phyloP scores from a whole-genome alignment of 345 rosid genomes.

The Brassica carinata region DNA sequence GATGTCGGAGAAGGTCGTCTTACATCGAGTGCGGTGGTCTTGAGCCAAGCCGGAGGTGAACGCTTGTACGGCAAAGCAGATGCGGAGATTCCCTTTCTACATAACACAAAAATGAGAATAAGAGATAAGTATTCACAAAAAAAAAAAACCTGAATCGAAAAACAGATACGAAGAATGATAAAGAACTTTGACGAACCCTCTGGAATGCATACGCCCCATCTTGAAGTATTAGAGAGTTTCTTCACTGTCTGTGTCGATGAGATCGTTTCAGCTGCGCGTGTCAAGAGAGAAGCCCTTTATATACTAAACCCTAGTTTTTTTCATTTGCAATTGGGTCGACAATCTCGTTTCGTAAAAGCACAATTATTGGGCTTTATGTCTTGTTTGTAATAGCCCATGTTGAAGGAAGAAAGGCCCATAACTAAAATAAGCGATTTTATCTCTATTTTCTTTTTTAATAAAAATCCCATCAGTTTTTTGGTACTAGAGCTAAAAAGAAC shows the following conservation, averaged over 20 bases:
- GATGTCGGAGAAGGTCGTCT: conserved; percentile 14
- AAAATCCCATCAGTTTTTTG: background rate
- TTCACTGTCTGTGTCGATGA: conserved; percentile 7
- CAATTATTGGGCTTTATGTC: background rate
- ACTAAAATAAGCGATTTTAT: background rate
- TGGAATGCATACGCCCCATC: conserved; percentile 92
- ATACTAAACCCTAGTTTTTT: conserved; percentile 32
- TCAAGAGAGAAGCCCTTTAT: conserved; percentile 3
- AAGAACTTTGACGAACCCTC: conserved; percentile 52
- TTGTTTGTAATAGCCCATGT: conserved; percentile 1
- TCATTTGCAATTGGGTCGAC: background rate
- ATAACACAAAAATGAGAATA: background rate
- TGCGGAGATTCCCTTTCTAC: conserved; percentile 82
- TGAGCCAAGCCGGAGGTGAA: conserved; percentile 82
- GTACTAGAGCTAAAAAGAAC: background rate
- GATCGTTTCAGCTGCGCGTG: background rate
- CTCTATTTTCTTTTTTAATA: background rate
- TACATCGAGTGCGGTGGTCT: conserved; percentile 57
- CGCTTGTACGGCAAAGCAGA: conserved; percentile 89
- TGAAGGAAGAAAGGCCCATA: background rate
- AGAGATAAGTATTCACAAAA: background rate
- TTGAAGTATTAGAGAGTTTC: conserved; percentile 20
- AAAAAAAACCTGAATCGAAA: background rate
- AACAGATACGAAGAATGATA: background rate
- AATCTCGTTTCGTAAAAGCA: conserved; percentile 4